Conservation (phyloP, 495 filamentous ascomycete species). For the Aspergillus egyptiacus region DNA sequence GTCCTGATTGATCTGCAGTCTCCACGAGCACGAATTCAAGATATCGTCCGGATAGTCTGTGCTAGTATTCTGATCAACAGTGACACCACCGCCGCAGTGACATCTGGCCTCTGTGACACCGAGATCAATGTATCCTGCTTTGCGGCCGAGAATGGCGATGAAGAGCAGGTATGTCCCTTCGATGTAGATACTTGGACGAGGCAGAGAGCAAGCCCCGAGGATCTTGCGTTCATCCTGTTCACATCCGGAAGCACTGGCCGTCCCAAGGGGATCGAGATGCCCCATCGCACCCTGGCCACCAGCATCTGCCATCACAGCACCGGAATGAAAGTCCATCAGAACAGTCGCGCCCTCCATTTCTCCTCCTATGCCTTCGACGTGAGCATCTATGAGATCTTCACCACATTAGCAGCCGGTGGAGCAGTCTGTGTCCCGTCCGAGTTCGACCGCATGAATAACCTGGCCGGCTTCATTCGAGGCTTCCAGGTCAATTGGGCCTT, state of each 20-base stretch:
- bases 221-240: constrained; percentile 28
- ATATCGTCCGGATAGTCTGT: too few species aligned
- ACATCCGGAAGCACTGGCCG: constrained; percentile 31
- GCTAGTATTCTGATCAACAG: too few species aligned
- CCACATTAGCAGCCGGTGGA: constrained; percentile 27
- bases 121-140: too few species aligned
- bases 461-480: constrained; percentile 21
- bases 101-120: too few species aligned
- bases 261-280: constrained; percentile 29
- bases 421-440: constrained; percentile 32
- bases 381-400: constrained; percentile 26
- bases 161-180: too few species aligned
- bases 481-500: constrained; percentile 20
- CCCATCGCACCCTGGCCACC: constrained; percentile 13
- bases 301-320: constrained; percentile 14
- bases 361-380: constrained; percentile 36
- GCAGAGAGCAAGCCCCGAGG: neutral
- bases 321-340: constrained; percentile 32
- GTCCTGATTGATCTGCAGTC: too few species aligned
- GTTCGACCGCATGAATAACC: constrained; percentile 18
- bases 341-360: constrained; percentile 50
- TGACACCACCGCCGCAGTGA: too few species aligned
- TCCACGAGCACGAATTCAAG: too few species aligned
- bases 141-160: too few species aligned
- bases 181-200: neutral